Conservation (phyloP, 768 basidiomycete genomes). For the Gautieria morchelliformis region DNA sequence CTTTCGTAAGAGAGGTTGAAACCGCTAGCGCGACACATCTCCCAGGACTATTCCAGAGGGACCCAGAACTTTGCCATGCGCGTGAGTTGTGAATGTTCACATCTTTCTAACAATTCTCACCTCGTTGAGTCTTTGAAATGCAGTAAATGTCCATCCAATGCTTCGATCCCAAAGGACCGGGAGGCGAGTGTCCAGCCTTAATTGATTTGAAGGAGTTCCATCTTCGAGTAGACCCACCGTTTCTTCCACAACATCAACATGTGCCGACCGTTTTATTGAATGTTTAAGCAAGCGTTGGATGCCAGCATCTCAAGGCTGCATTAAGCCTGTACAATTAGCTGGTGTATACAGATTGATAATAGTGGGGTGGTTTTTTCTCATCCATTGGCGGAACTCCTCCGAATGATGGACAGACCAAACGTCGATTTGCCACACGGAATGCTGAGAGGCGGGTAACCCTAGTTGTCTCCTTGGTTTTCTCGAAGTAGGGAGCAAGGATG, state of each 20-base stretch:
- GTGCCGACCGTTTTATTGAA: constrained; percentile 21
- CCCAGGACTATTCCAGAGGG: too few species aligned
- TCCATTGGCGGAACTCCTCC: constrained; percentile 25
- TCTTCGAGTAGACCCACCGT: constrained; percentile 17
- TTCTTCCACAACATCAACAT: constrained; percentile 26
- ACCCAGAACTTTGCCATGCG: too few species aligned
- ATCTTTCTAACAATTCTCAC: too few species aligned
- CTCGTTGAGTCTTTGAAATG: too few species aligned
- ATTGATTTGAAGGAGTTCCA: too few species aligned
- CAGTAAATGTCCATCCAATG: too few species aligned
- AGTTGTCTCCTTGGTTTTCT: neutral
- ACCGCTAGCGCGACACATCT: too few species aligned
- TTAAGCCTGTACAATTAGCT: constrained; percentile 23
- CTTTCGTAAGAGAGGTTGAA: too few species aligned
- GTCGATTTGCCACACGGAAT: constrained; percentile 8
- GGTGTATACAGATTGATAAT: constrained; percentile 26
- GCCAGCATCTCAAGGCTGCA: constrained; percentile 23
- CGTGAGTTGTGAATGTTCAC: too few species aligned
- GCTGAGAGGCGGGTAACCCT: neutral
- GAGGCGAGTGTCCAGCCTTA: too few species aligned
- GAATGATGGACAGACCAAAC: constrained; percentile 26
- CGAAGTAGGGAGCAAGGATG: too few species aligned
- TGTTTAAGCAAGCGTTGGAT: constrained; percentile 30
- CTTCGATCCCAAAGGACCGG: too few species aligned
- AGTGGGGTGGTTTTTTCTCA: constrained; percentile 20